These are phyloP conservation scores for Trichosporon inkin DNA, from an alignment of 1,284 basidiomycete genomes.

Conservation along the genomic window DNA sequence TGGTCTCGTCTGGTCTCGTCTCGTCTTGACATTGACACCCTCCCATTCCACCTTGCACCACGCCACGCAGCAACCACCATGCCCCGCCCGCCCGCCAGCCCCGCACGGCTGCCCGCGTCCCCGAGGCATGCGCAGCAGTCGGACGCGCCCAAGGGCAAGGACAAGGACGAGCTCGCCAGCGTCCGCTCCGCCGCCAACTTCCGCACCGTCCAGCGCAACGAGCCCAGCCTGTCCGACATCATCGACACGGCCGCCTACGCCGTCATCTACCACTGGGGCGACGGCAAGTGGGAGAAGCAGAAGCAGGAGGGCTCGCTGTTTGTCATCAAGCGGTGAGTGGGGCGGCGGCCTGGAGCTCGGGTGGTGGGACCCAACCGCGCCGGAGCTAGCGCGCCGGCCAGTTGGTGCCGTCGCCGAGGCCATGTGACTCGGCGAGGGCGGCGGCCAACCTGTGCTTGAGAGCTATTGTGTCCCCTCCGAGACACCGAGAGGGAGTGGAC, in stretches of 20 bases:
- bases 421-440: too few species aligned
- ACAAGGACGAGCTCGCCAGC: neutral
- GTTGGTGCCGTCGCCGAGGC: too few species aligned
- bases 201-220: constrained; percentile 36
- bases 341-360: neutral
- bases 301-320: constrained; percentile 47
- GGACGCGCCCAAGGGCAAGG: neutral
- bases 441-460: too few species aligned
- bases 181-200: constrained; percentile 34
- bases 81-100: neutral
- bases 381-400: too few species aligned
- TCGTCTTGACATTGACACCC: neutral
- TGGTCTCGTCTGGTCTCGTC: too few species aligned
- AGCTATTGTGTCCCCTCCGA: too few species aligned
- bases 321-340: constrained; percentile 40
- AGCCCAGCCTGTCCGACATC: constrained; percentile 37
- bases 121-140: neutral
- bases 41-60: neutral
- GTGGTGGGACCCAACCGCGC: too few species aligned
- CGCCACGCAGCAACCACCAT: neutral
- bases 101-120: neutral
- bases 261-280: constrained; percentile 42
- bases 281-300: constrained; percentile 42
- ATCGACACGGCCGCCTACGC: constrained; percentile 40
- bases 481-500: too few species aligned